Evolutionary conservation across 1,139 yeast genomes (phyloP).

Genomic region (Taphrina pruni): DNA sequence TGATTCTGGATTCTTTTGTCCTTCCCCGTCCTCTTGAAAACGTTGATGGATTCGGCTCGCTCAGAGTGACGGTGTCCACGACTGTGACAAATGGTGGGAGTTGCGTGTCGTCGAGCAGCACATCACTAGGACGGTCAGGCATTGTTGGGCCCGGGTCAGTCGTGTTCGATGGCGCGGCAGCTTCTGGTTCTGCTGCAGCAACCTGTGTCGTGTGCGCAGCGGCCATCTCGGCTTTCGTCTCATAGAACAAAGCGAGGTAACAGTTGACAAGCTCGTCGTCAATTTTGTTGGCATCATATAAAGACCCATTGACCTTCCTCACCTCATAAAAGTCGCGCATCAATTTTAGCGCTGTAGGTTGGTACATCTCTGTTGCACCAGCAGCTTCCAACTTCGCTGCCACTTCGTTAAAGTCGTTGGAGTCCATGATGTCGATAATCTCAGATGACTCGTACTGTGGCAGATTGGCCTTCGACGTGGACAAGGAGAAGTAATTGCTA

Average conservation of each 20-base stretch:
- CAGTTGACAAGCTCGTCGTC: constrained; percentile 42
- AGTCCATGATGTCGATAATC: constrained; percentile 20
- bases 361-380: neutral
- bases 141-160: too few relatives aligned
- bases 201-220: neutral
- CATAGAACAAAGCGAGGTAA: constrained; percentile 30
- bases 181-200: neutral
- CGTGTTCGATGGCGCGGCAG: too few relatives aligned
- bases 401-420: constrained; percentile 22
- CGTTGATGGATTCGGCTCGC: too few relatives aligned
- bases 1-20: constrained; percentile 12
- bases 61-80: too few relatives aligned
- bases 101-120: too few relatives aligned
- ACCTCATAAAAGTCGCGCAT: constrained; percentile 40
- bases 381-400: constrained; percentile 29
- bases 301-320: constrained; percentile 41
- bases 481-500: constrained; percentile 45
- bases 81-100: too few relatives aligned
- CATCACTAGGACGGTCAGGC: too few relatives aligned
- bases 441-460: constrained; percentile 7
- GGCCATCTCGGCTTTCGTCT: neutral
- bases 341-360: constrained; percentile 20
- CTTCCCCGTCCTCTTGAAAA: constrained; percentile 6
- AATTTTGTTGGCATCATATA: constrained; percentile 39
- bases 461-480: neutral